Percentiles rank a stretch among this genome's conserved stretches.
These are phyloP conservation scores for Rhipidocladum racemiflorum DNA, from an alignment of 176 grass and related monocot species.

Conservation along the genomic window DNA sequence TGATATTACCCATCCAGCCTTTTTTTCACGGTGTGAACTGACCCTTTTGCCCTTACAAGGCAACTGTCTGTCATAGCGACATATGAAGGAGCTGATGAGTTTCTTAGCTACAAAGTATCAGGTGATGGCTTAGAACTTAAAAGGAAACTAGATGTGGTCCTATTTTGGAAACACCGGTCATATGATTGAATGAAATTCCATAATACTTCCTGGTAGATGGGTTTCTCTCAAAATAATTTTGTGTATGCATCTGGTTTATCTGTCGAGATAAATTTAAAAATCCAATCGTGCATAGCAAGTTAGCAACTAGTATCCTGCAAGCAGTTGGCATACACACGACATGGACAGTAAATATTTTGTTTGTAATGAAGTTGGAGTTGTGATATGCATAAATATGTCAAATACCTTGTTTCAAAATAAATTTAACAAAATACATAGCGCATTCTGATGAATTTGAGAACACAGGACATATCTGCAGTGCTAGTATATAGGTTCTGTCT, in stretches of 20 bases:
- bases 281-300: neutral
- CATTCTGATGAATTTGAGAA: neutral
- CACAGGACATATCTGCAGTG: neutral
- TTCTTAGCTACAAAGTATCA: neutral
- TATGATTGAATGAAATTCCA: neutral
- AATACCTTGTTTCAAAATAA: neutral
- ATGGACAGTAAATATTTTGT: neutral
- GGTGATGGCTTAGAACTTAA: too few species aligned
- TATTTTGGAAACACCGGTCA: neutral
- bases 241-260: neutral
- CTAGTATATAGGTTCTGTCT: neutral
- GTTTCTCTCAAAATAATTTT: neutral
- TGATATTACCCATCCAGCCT: too few species aligned
- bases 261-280: neutral
- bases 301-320: neutral
- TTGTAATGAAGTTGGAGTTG: neutral
- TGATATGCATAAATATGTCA: too few species aligned
- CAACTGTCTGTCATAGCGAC: neutral
- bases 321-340: neutral
- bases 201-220: neutral
- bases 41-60: too few species aligned
- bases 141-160: neutral
- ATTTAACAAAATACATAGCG: neutral
- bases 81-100: neutral
- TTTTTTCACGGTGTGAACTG: too few species aligned